phyloP scores from a whole-genome alignment of 2,329 filamentous ascomycete species.

The Nothophaeocryptopus gaeumannii region DNA sequence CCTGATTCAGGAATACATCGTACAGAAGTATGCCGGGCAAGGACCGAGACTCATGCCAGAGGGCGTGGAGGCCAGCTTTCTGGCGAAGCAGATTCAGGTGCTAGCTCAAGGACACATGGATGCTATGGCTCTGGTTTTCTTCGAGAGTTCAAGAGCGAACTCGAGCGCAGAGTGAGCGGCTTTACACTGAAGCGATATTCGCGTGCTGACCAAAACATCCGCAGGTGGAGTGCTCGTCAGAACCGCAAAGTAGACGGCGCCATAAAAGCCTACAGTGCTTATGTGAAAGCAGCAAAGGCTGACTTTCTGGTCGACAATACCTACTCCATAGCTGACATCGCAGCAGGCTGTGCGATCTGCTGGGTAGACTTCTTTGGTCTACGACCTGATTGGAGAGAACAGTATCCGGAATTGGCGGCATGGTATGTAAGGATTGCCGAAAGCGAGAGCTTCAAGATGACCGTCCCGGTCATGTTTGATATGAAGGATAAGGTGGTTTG shows the following conservation, averaged over 20 bases:
- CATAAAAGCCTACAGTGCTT: no score
- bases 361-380: neutral
- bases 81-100: neutral
- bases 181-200: no score
- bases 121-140: neutral
- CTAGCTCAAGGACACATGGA: neutral
- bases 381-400: neutral
- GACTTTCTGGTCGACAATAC: neutral
- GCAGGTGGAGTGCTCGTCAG: no score
- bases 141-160: neutral
- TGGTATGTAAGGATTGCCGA: neutral
- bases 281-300: no score
- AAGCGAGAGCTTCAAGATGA: neutral
- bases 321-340: neutral
- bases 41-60: neutral
- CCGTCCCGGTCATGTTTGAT: neutral
- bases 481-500: neutral
- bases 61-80: neutral
- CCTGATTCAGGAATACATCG: neutral
- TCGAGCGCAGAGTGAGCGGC: neutral
- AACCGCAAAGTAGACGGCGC: no score
- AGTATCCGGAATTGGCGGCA: slow-evolving; percentile 2
- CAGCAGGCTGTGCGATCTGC: neutral
- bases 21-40: neutral
- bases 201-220: no score